Conservation (phyloP, 2,329 filamentous ascomycete species). For the Ustilaginoidea virens region DNA sequence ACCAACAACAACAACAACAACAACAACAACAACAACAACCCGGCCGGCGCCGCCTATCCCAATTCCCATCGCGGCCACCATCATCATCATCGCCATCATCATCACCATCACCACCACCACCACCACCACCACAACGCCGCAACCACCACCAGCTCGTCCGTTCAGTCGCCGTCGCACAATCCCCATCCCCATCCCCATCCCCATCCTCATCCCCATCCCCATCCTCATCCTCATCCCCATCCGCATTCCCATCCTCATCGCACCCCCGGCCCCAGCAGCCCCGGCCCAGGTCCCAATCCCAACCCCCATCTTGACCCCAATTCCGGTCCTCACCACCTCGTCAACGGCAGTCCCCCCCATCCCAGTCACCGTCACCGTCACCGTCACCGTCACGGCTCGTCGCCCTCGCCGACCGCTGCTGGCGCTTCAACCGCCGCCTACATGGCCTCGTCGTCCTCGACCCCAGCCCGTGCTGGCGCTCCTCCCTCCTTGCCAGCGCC, state of each 20-base stretch:
- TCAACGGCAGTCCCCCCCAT: conserved; percentile 1
- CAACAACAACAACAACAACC: conserved; percentile 13
- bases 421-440: conserved; percentile 11
- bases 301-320: conserved; percentile 14
- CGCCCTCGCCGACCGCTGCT: neutral
- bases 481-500: conserved; percentile 16
- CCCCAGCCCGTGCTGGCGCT: conserved; percentile 14
- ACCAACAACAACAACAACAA: conserved; percentile 12
- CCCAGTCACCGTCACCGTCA: too few relatives aligned
- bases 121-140: too few relatives aligned
- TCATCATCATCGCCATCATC: conserved; percentile 9
- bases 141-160: too few relatives aligned
- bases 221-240: too few relatives aligned
- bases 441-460: conserved; percentile 19
- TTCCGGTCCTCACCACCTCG: conserved; percentile 4
- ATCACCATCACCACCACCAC: conserved; percentile 12
- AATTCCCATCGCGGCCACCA: conserved; percentile 9
- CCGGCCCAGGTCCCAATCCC: too few relatives aligned
- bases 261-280: too few relatives aligned
- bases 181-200: too few relatives aligned
- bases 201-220: too few relatives aligned
- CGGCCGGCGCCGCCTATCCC: conserved; percentile 12
- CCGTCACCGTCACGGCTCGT: conserved; percentile 10
- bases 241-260: too few relatives aligned
- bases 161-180: too few relatives aligned